phyloP scores from a whole-genome alignment of 345 rosid genomes.

The Citrus inodora region DNA sequence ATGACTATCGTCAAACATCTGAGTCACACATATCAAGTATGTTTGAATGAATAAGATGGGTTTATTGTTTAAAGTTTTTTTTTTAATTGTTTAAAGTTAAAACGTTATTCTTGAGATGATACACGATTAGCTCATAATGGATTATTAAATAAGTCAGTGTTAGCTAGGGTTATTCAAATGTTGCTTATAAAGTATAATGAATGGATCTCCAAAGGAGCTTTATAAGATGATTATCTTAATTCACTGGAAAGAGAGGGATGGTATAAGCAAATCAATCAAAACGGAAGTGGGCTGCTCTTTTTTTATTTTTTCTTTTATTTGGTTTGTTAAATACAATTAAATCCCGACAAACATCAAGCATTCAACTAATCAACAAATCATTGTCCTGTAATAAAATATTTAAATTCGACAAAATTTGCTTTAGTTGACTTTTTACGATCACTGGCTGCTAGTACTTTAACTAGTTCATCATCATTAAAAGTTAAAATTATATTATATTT shows the following conservation, averaged over 20 bases:
- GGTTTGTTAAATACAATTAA: background rate
- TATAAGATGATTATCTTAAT: background rate
- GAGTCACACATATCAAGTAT: no score
- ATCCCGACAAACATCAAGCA: background rate
- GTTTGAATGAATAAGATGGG: background rate
- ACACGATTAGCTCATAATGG: background rate
- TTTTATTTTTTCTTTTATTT: background rate
- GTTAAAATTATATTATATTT: background rate
- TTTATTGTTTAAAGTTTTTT: no score
- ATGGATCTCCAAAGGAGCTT: background rate
- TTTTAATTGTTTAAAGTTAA: no score
- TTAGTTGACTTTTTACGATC: constrained; percentile 13
- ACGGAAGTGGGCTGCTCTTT: background rate
- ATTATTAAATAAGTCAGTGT: background rate
- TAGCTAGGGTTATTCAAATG: background rate
- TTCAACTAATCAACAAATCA: constrained; percentile 1
- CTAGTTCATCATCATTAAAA: constrained; percentile 1
- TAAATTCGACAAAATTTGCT: background rate
- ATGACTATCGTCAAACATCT: no score
- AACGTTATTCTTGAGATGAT: background rate
- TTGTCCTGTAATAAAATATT: background rate
- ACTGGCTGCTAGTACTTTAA: constrained; percentile 9
- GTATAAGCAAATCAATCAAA: background rate
- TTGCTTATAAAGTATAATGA: background rate
- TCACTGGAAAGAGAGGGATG: background rate